Conservation (phyloP, 441 rosid species). For the Pelargonium australe region DNA sequence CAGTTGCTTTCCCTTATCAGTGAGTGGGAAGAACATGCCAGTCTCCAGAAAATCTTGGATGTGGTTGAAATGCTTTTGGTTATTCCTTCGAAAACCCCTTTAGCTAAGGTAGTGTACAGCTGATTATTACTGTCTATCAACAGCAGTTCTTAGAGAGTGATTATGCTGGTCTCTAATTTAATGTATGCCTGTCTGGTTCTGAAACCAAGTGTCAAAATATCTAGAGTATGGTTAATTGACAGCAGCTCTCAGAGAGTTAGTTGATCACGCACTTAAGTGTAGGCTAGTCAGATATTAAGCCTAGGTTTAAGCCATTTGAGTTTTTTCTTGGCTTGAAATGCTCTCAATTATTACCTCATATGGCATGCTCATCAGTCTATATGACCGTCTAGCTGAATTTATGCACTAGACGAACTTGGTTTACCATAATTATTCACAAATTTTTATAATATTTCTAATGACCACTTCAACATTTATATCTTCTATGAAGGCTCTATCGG, state of each 20-base stretch:
- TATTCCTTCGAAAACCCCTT: constrained; percentile 67
- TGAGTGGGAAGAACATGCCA: constrained; percentile 80
- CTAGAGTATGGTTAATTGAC: no score
- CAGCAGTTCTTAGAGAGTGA: no score
- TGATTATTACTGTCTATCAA: constrained; percentile 11
- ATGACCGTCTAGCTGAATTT: neutral
- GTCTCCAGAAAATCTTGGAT: constrained; percentile 69
- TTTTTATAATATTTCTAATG: no score
- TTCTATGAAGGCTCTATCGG: constrained; percentile 60
- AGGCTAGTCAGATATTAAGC: no score
- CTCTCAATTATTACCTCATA: neutral
- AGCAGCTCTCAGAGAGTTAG: no score
- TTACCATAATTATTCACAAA: no score
- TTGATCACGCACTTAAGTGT: no score
- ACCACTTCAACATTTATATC: no score
- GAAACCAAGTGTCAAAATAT: no score
- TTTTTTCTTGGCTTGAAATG: neutral
- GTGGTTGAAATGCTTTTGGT: constrained; percentile 63
- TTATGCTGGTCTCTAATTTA: no score
- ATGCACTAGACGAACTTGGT: no score
- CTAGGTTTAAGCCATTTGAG: neutral
- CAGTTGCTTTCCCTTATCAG: constrained; percentile 38
- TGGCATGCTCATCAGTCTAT: neutral
- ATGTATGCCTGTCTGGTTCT: no score
- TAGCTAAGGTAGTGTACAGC: constrained; percentile 63